phyloP scores from a whole-genome alignment of 176 grass and related monocot genomes.

The Bonia amplexicaulis region DNA sequence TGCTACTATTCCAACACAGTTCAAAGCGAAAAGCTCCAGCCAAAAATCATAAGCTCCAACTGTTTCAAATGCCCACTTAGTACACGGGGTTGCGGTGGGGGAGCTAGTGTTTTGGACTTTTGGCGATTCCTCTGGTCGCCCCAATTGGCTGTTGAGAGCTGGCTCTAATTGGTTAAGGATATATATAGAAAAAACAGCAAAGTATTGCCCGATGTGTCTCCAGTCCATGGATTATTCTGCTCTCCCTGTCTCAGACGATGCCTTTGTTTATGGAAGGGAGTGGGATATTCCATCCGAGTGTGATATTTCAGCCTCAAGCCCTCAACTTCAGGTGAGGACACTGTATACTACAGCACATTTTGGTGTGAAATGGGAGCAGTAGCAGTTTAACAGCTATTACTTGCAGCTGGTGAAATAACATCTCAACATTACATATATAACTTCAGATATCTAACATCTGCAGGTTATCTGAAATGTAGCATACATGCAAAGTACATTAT shows the following conservation, averaged over 20 bases:
- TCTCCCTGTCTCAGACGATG: neutral
- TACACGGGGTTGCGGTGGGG: neutral
- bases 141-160: conserved; percentile 33
- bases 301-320: conserved; percentile 3
- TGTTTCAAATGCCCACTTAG: neutral
- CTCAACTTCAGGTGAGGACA: neutral
- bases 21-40: too few relatives aligned
- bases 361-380: neutral
- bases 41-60: too few relatives aligned
- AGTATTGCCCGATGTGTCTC: conserved; percentile 32
- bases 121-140: neutral
- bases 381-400: neutral
- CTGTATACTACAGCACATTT: neutral
- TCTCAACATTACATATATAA: neutral
- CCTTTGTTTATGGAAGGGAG: conserved; percentile 20
- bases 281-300: neutral
- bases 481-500: neutral
- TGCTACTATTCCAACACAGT: too few relatives aligned
- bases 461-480: neutral
- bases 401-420: neutral
- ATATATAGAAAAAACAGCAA: conserved; percentile 3
- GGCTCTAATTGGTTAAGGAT: conserved; percentile 12
- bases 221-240: conserved; percentile 42
- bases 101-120: neutral
- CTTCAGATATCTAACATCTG: neutral